These are phyloP conservation scores for Pseudogymnoascus sp. DNA, from an alignment of 2,329 filamentous ascomycete genomes.

Conservation along the genomic window DNA sequence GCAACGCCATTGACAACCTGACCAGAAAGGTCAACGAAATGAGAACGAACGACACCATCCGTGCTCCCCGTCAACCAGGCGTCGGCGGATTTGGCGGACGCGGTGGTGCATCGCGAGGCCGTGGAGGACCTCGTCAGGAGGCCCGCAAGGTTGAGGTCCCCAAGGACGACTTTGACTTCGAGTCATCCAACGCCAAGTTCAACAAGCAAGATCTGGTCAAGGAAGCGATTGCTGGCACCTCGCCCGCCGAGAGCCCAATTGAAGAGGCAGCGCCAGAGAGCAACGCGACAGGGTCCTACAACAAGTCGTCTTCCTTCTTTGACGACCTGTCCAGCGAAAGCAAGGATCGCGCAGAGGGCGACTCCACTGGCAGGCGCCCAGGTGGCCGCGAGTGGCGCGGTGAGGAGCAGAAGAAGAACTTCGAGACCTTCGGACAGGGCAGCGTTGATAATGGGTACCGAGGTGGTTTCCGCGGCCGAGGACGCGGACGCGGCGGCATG, in stretches of 20 bases:
- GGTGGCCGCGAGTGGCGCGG: constrained; percentile 82
- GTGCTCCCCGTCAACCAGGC: constrained; percentile 41
- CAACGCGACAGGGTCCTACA: constrained; percentile 58
- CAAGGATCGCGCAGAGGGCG: constrained; percentile 75
- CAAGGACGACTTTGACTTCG: constrained; percentile 87
- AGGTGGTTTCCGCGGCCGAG: constrained; percentile 70
- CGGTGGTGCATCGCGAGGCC: constrained; percentile 32
- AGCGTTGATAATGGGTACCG: constrained; percentile 79
- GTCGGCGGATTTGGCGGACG: constrained; percentile 33
- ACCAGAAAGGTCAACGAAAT: constrained; percentile 71
- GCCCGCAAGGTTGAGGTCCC: constrained; percentile 78
- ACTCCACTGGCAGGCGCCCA: constrained; percentile 53
- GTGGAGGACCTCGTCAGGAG: constrained; percentile 30
- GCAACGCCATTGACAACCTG: constrained; percentile 59
- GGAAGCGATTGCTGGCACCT: constrained; percentile 78
- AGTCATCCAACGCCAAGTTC: constrained; percentile 77
- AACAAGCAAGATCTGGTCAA: constrained; percentile 80
- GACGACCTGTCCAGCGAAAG: constrained; percentile 96
- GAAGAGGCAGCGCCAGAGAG: constrained; percentile 34
- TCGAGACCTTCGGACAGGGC: constrained; percentile 95
- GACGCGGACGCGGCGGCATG: constrained; percentile 56
- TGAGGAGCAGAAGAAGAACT: constrained; percentile 90
- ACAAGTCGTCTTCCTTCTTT: constrained; percentile 87
- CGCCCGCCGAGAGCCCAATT: constrained; percentile 44
- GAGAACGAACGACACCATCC: constrained; percentile 54